Evolutionary conservation across 352 stramenopile species (phyloP).

Genomic region (Pythium aphanidermatum): DNA sequence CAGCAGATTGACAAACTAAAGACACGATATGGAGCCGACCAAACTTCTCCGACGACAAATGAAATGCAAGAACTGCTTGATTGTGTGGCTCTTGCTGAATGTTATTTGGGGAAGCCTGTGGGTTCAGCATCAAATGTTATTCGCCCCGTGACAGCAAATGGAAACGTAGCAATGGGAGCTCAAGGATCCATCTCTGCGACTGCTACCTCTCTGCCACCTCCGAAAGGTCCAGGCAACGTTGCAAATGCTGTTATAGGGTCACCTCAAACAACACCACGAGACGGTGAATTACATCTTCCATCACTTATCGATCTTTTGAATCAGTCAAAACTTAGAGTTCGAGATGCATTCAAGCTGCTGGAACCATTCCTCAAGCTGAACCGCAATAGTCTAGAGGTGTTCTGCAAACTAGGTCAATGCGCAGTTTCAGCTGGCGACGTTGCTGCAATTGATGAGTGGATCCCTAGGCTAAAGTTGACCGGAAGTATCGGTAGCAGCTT

Average conservation of each 20-base stretch:
- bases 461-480: constrained; percentile 29
- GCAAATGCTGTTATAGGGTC: no score
- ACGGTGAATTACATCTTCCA: constrained; percentile 12
- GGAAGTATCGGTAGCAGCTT: constrained; percentile 35
- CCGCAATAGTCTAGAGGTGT: constrained; percentile 6
- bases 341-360: constrained; percentile 17
- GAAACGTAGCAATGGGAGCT: background rate
- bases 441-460: constrained; percentile 10
- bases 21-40: no score
- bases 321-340: constrained; percentile 18
- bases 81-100: constrained; percentile 10
- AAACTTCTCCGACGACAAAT: background rate
- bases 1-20: constrained; percentile 10
- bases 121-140: background rate
- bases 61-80: constrained; percentile 10
- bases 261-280: constrained; percentile 23
- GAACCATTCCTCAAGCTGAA: constrained; percentile 10
- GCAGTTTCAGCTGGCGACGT: constrained; percentile 11
- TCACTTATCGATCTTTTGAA: constrained; percentile 32
- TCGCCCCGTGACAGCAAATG: constrained; percentile 2
- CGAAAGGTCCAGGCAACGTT: constrained; percentile 6
- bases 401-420: constrained; percentile 18
- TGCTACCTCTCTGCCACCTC: no score
- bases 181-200: background rate
- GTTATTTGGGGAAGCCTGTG: background rate